Base-by-base conservation (phyloP, 2,329 filamentous ascomycete genomes). In the Hymenoscyphus fructigenus region DNA sequence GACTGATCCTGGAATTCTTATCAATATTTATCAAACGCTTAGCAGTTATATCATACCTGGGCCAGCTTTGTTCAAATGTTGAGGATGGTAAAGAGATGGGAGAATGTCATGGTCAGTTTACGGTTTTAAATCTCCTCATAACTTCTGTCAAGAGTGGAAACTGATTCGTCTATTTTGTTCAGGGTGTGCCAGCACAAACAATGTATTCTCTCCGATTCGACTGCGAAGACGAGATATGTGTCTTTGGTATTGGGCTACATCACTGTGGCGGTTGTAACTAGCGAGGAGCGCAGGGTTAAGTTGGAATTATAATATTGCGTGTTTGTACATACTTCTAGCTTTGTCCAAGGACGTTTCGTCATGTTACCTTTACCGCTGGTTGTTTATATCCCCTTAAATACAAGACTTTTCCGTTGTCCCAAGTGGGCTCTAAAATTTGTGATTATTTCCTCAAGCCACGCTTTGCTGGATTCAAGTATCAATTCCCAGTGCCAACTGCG, bases 1-100 rank as follows among this genome's bases (percentile, higher is more conserved):
- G 3, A 78, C 67, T 61, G 80, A 83, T 72, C 78, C 80, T 0
- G 81, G 81, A 60, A 81, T 83, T 70, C 75, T 78, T 55, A 78
- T 82, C 70, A 79, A 82, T 71, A 82, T 80, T 65, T 78, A 77
- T 69, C 70, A 73, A 53, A 72, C 73, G 23, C 70, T 74, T 59
- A 70, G 75, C 62, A 73, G 66, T 29, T 80, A 80, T 69, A 75
- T 64, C 28, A 76, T 80, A 59, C 79, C 79, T 5, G 78, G 79
- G 2, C 78, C 78, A 38, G 63, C 75, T 15, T 75, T 79, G 65
- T 69, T 73, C 59, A 66, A 67, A 10, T 63, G 61, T 23, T 50
- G 44, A 50, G 10, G 2, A 3, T 23, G 4, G 44, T 50, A 50
- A 10, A 10, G 44, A 14, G 23, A 3, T 23, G 17, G 44, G n/a